A percentile compares a stretch with the other conserved stretches of the same genome.
Evolutionary conservation across 1,139 yeast species (phyloP).

Genomic region (Saccharomyces hybrid): DNA sequence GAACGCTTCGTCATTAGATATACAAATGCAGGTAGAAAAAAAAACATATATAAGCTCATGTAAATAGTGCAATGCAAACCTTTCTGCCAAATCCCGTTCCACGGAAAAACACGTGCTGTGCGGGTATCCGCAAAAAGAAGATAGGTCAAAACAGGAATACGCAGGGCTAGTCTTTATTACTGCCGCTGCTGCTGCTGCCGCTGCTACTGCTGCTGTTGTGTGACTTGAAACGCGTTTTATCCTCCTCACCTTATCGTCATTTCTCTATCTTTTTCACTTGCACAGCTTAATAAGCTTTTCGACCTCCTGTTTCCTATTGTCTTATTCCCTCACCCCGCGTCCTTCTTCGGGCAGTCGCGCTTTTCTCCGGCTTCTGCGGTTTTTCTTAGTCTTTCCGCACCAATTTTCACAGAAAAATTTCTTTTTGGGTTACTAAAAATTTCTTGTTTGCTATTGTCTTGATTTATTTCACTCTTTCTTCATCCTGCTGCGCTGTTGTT

Average conservation of each 20-base stretch:
- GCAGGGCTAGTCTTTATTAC: background rate
- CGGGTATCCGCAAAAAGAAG: background rate
- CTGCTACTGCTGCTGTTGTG: background rate
- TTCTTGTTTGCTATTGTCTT: background rate
- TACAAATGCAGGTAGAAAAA: background rate
- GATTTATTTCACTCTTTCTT: background rate
- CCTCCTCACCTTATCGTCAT: background rate
- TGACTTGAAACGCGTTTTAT: background rate
- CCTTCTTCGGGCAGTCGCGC: background rate
- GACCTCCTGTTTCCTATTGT: background rate
- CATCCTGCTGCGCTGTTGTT: background rate
- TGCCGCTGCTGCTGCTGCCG: background rate
- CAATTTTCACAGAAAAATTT: background rate
- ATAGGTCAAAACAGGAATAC: background rate
- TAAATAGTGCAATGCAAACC: background rate
- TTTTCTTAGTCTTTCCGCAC: background rate
- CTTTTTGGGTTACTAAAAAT: background rate
- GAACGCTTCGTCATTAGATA: background rate
- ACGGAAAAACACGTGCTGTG: background rate
- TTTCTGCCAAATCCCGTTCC: background rate
- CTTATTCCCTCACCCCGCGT: conserved; percentile 1
- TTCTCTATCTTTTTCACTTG: background rate
- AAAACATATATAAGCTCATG: background rate
- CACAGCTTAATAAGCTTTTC: background rate
- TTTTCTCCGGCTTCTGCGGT: background rate